Base-by-base conservation (phyloP, 2,329 filamentous ascomycete genomes). In the Penicillium polonicum region DNA sequence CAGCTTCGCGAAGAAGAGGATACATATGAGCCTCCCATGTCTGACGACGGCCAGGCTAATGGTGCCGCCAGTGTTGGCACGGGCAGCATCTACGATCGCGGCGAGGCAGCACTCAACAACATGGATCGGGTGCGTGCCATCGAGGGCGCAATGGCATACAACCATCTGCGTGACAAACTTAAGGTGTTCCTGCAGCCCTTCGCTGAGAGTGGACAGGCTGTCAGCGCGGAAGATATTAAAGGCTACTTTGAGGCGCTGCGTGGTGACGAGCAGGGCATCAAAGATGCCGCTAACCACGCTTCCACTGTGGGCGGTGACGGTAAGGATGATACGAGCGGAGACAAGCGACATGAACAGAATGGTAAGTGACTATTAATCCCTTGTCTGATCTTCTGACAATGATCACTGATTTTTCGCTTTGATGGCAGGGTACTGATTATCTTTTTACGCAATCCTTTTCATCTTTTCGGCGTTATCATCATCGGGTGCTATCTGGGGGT, bases 91-190 rank as follows among this genome's bases (percentile, higher is more conserved):
- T 86, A 95, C 35, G 92, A 97, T 49, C 90, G 92, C 19, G 94
- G 94, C 46, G 94, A 99, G 77, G 93, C 91, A 48, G 93, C 92
- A 0, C 83, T 99, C 29, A 91, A 88, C 72, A 95, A 91, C 68
- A 88, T 99, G 56, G 94, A 99, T 72, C 89, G 94, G 2, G 93
- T 97, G 8, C 84, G 88, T 15, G 94, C 94, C 5, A 96, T 99
- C 55, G 90, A 99, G 74, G 94, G 94, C 17, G 93, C 96, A 45
- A 97, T 97, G 92, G 93, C 92, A 0, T 99, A 97, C 76, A 97
- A 97, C 69, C 89, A 96, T 68, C 83, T 99, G 59, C 94, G 95
- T 71, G 92, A 97, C 70, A 92, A 93, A 72, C 86, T 99, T n/a
- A 96, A 93, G 80, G 88, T 88, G 0, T 97, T 99, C 73, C 85